Base-by-base conservation (phyloP, 371 early-diverging fungal species). In the Sporodiniella umbellata region DNA sequence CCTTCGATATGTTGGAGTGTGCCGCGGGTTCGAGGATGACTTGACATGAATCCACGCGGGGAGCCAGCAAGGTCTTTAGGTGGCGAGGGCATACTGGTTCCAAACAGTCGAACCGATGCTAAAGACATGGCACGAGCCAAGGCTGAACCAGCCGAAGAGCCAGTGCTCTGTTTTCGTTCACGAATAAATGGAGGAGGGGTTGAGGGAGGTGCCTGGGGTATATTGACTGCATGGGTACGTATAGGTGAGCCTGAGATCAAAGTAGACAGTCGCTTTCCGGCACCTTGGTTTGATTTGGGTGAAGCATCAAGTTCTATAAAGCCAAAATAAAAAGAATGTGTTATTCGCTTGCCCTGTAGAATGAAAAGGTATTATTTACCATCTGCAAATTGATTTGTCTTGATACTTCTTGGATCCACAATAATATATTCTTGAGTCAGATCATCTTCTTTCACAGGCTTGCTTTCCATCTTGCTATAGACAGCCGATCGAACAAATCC, bases 371-470 rank as follows among this genome's bases (percentile, higher is more conserved):
- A n/a, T n/a, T 8, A 22, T 60, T 40, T 77, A 80, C 87, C 88
- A 67, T 93, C 93, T 2, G 94, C 94, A 52, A 92, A 77, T 60
- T 79, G 89, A 58, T 95, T 93, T 44, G 91, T 86, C 56, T 94
- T 93, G 14, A 95, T 85, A 0, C 84, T 81, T 3, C 85, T 70
- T 56, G 87, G 84, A 53, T 93, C 93, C 11, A 95, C 75, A 0
- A 95, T 83, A 12, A 95, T 93, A 61, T 93, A 95, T 49, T 93
- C 92, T 44, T 81, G 79, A 37, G 80, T 47, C 0, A 81, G 75
- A 45, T 87, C 86, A 33, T 87, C 86, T 18, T 81, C 85, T 43
- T 42, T 54, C 53, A 42, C 28, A 11, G 24, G 33, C 26, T 33
- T 14, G 31, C 33, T 30, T 39, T 31, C 22, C 35, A 8, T 37